Base-by-base conservation (phyloP, 805 yeast species). In the Diddensiella transvaalensis region DNA sequence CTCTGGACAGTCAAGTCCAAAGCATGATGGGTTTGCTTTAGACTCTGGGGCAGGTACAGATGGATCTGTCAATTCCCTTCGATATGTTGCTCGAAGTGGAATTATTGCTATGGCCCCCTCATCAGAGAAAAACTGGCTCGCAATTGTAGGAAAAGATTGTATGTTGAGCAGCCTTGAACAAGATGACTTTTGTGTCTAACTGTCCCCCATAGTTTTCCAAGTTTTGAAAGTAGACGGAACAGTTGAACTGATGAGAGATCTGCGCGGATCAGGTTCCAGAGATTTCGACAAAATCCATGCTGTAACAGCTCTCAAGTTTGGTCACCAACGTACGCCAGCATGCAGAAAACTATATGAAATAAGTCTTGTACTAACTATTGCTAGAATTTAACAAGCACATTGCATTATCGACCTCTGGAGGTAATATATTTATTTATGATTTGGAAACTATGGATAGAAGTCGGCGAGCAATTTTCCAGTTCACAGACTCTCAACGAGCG, bases 401-500 rank as follows among this genome's bases (percentile, higher is more conserved):
- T 22, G 64, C 65, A 2, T 40, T 64, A 37, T 53, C 65, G 19
- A 64, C 60, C 22, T 50, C 65, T 3, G 62, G 63, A 23, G 73
- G 73, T 17, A 42, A 56, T 17, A 59, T 68, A 4, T 53, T 61
- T 18, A 44, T 69, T 26, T 66, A 68, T 54, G 52, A 59, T 33
- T 50, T 58, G 18, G 62, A 64, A 6, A 36, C 43, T 2, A 32
- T 40, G 40, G 33, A 22, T 15, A 6, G 22, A 29, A 22, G 45
- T 13, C 18, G 42, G 3, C 8, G 44, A 32, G 45, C 50, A 22
- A 37, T 50, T 15, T 18, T 39, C 15, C 53, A 54, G 44, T 40
- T 63, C 40, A 26, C 50, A 18, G 67, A 77, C 51, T 76, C 75
- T 10, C 59, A 67, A 45, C 74, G 83, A 0, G 75, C 75, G 46